Evolutionary conservation across 305 asterid species (phyloP).

Genomic region (Fraxinus greggii): DNA sequence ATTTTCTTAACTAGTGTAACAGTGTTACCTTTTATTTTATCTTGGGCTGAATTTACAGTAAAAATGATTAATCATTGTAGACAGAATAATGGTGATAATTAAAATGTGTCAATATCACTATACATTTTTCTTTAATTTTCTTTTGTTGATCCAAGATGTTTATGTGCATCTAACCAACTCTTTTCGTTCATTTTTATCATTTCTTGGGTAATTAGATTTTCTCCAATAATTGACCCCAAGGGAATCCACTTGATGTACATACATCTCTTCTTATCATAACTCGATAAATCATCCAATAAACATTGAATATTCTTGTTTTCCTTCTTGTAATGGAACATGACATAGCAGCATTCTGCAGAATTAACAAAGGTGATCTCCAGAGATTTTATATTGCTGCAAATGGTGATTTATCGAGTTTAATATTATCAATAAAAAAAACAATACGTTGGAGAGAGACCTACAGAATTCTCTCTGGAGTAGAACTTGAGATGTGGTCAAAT

Average conservation of each 20-base stretch:
- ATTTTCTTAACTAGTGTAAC: neutral
- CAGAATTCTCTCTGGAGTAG: constrained; percentile 70
- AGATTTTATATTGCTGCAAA: constrained; percentile 72
- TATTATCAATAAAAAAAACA: constrained; percentile 70
- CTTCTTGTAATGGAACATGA: constrained; percentile 35
- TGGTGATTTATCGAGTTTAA: constrained; percentile 56
- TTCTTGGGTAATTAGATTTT: neutral
- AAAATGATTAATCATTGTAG: neutral
- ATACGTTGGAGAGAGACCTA: constrained; percentile 89
- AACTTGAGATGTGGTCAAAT: constrained; percentile 86
- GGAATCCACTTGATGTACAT: neutral
- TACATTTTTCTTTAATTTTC: neutral
- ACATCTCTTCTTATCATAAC: neutral
- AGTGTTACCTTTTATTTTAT: constrained; percentile 1
- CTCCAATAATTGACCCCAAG: neutral
- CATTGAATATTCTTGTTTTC: constrained; percentile 14
- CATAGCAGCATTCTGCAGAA: constrained; percentile 47
- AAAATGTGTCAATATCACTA: neutral
- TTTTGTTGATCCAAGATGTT: neutral
- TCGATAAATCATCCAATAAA: constrained; percentile 3
- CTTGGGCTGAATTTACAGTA: neutral
- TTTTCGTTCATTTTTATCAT: neutral
- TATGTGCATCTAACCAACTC: neutral
- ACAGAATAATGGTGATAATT: constrained; percentile 1
- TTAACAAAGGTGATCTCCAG: constrained; percentile 62